A percentile compares a stretch with the other conserved stretches of the same genome.
Evolutionary conservation across 768 basidiomycete genomes (phyloP).

Genomic region (Piloderma croceum): DNA sequence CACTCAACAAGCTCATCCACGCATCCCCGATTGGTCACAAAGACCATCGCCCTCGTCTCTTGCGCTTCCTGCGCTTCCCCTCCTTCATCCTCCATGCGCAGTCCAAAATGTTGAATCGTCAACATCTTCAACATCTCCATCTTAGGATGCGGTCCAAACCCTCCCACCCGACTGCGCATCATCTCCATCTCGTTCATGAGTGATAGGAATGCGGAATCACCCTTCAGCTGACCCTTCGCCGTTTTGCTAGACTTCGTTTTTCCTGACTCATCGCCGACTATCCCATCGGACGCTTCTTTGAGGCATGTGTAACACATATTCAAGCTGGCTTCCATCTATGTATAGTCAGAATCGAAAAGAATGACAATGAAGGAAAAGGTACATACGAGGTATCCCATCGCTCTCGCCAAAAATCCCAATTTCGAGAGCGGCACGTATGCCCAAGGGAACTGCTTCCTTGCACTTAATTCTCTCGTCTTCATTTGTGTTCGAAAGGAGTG

Average conservation of each 20-base stretch:
- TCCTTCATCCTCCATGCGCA: constrained; percentile 39
- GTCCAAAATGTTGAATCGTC: constrained; percentile 73
- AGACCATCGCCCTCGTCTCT: constrained; percentile 84
- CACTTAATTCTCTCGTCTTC: constrained; percentile 27
- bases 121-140: constrained; percentile 77
- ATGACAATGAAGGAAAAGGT: background rate
- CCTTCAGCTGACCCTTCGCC: constrained; percentile 41
- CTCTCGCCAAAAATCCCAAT: constrained; percentile 62
- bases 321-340: constrained; percentile 77
- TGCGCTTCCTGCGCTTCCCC: constrained; percentile 26
- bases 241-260: constrained; percentile 36
- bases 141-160: constrained; percentile 79
- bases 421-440: constrained; percentile 46
- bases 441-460: constrained; percentile 37
- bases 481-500: constrained; percentile 58
- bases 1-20: constrained; percentile 87
- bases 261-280: constrained; percentile 22
- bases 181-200: constrained; percentile 63
- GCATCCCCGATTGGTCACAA: constrained; percentile 82
- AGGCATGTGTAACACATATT: constrained; percentile 71
- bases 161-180: constrained; percentile 46
- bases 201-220: constrained; percentile 55
- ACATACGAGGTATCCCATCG: constrained; percentile 83
- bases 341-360: constrained; percentile 2
- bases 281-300: constrained; percentile 33